Conservation (phyloP, 2,329 filamentous ascomycete genomes). For the Colletotrichum filicis region DNA sequence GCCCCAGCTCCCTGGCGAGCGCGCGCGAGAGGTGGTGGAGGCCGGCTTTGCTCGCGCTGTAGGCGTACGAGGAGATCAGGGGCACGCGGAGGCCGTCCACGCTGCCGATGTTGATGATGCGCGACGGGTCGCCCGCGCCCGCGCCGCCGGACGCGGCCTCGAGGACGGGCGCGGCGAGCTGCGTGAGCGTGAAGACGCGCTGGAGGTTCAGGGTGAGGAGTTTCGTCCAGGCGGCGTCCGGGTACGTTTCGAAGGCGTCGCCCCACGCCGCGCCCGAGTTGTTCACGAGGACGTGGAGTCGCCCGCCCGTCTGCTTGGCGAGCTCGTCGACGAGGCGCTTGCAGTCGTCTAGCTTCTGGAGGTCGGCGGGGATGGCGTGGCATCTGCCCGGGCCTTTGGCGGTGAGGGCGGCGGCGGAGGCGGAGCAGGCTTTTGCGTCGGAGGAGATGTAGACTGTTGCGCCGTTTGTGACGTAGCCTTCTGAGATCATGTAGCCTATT, state of each 20-base stretch:
- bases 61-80: conserved; percentile 67
- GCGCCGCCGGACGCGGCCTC: conserved; percentile 43
- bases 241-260: conserved; percentile 67
- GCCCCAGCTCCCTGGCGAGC: conserved; percentile 69
- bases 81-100: conserved; percentile 73
- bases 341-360: conserved; percentile 69
- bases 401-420: conserved; percentile 67
- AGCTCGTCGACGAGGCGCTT: conserved; percentile 64
- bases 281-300: conserved; percentile 72
- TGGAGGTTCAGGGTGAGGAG: conserved; percentile 74
- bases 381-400: conserved; percentile 62
- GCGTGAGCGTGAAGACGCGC: conserved; percentile 75
- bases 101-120: conserved; percentile 73
- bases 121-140: conserved; percentile 55
- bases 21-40: conserved; percentile 72
- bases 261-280: conserved; percentile 76
- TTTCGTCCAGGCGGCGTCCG: conserved; percentile 67
- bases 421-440: conserved; percentile 66
- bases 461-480: conserved; percentile 73
- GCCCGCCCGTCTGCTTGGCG: conserved; percentile 54
- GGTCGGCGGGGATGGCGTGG: conserved; percentile 70
- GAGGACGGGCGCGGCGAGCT: conserved; percentile 68
- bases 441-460: conserved; percentile 74
- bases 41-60: conserved; percentile 71
- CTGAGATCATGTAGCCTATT: conserved; percentile 75